Evolutionary conservation across 306 rosid genomes (phyloP).

Genomic region (Clitoria ternatea): DNA sequence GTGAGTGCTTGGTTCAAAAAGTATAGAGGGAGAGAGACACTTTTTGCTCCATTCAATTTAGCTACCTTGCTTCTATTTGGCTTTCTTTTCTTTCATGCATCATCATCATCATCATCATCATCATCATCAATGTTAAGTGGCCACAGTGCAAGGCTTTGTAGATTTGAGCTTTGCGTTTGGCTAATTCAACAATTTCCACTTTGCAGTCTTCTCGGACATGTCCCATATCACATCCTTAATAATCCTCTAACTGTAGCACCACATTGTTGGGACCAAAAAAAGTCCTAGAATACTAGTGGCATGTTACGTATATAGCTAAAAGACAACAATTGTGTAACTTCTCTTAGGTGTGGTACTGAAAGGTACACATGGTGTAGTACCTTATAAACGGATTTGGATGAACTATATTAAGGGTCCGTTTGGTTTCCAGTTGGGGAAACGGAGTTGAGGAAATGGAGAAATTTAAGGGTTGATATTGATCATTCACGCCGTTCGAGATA

Average conservation of each 20-base stretch:
- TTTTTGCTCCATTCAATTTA: conserved; percentile 33
- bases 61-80: conserved; percentile 43
- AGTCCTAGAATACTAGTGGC: conserved; percentile 30
- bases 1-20: conserved; percentile 82
- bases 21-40: conserved; percentile 23
- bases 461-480: too few relatives aligned
- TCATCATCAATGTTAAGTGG: conserved; percentile 61
- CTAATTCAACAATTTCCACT: conserved; percentile 40
- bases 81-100: conserved; percentile 45
- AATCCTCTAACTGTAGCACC: conserved; percentile 34
- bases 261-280: conserved; percentile 19
- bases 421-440: too few relatives aligned
- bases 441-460: too few relatives aligned
- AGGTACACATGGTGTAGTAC: conserved; percentile 22
- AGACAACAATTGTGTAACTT: conserved; percentile 1
- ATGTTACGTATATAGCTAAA: conserved; percentile 14
- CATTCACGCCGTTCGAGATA: too few relatives aligned
- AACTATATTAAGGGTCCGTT: too few relatives aligned
- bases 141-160: conserved; percentile 40
- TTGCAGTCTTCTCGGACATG: conserved; percentile 31
- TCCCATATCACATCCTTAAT: conserved; percentile 40
- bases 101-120: conserved; percentile 38
- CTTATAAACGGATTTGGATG: background rate
- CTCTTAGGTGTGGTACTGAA: background rate
- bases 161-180: conserved; percentile 29